Evolutionary conservation across 768 basidiomycete species (phyloP).

Genomic region (Thelephora ganbajun): DNA sequence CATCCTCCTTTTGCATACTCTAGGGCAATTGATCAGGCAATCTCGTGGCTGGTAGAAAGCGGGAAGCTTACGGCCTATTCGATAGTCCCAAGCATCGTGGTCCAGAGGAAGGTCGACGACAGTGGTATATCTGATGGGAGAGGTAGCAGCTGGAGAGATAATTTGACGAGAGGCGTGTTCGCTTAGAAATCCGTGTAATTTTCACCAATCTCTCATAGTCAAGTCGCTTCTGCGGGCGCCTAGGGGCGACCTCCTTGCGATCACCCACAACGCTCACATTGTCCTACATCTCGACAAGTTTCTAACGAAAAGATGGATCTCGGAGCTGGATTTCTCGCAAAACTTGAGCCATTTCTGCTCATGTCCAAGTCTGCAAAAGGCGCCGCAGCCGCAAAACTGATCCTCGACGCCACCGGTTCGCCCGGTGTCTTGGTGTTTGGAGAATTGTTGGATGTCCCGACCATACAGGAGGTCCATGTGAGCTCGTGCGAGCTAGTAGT

Average conservation of each 20-base stretch:
- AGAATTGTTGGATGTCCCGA: constrained; percentile 71
- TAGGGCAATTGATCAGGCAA: constrained; percentile 62
- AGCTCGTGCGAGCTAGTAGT: not conserved
- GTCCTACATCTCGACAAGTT: no score
- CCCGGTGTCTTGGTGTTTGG: constrained; percentile 88
- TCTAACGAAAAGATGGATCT: constrained; percentile 34
- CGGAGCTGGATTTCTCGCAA: constrained; percentile 46
- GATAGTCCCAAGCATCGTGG: constrained; percentile 50
- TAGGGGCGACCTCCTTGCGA: no score
- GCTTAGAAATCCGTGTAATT: not conserved
- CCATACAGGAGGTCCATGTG: constrained; percentile 70
- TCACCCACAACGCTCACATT: no score
- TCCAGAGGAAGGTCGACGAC: constrained; percentile 42
- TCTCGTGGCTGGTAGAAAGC: constrained; percentile 50
- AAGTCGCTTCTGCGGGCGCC: no score
- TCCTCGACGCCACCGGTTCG: constrained; percentile 77
- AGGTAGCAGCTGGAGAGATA: constrained; percentile 39
- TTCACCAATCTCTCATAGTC: no score
- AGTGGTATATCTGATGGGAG: constrained; percentile 39
- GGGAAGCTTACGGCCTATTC: constrained; percentile 45
- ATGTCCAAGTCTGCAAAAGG: constrained; percentile 90
- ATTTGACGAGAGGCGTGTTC: constrained; percentile 34
- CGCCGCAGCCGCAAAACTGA: constrained; percentile 80
- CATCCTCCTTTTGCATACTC: constrained; percentile 64
- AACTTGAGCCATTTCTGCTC: constrained; percentile 80